Base-by-base conservation (phyloP, 208 protist species). In the Wallacemonas sp. region DNA sequence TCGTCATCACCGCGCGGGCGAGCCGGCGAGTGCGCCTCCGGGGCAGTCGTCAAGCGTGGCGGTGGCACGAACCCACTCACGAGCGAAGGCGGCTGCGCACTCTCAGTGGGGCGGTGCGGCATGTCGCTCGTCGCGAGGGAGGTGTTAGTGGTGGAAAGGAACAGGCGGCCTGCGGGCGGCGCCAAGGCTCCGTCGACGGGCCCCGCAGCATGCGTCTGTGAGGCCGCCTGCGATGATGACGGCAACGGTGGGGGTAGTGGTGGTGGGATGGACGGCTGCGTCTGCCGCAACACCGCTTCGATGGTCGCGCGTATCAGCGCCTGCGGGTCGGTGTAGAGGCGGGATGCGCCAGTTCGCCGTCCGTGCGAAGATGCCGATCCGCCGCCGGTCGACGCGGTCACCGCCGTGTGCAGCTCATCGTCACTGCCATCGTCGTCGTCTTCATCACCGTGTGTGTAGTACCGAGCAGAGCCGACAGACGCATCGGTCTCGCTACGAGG, bases 31-130 rank as follows among this genome's bases (percentile, higher is more conserved):
- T n/a, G n/a, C n/a, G n/a, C n/a, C n/a, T n/a, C n/a, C n/a, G n/a
- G n/a, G n/a, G n/a, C n/a, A n/a, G n/a, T n/a, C n/a, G n/a, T n/a
- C 24, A 57, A 19, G 13, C 32, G 50, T 13, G 50, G 50, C 3
- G 50, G 50, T 38, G 50, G 50, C 32, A 57, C 50, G 24, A 57
- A 57, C 10, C 50, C 50, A 32, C 50, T 57, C 8, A 57, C 30
- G 30, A 57, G 21, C 1, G 50, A 57, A 26, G 50, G 41, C 9
- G 36, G 36, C 36, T 41, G 36, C 13, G 17, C 42, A n/a, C 17
- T 22, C 9, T 48, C 42, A 5, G 5, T 48, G 42, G 5, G 17
- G 19, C 22, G 5, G 42, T 22, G 42, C 42, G 42, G 5, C 42
- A 19, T 48, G n/a, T n/a, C n/a, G n/a, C n/a, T n/a, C 9, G 42